Evolutionary conservation across 2,329 filamentous ascomycete species (phyloP).

Genomic region (Ascochyta koolunga): DNA sequence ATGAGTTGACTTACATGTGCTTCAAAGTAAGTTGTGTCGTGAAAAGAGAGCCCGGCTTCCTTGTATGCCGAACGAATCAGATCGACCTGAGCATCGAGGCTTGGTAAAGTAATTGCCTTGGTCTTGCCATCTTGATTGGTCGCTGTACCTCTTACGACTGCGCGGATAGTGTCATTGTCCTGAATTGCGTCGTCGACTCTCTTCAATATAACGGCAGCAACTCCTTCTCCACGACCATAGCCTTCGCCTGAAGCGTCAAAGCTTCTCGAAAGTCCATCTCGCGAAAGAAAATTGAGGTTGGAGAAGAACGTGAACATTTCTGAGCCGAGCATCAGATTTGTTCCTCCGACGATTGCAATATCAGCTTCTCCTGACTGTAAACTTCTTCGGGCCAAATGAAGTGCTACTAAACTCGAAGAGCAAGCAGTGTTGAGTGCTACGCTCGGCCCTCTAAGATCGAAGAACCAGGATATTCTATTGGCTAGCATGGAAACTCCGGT

Average conservation of each 20-base stretch:
- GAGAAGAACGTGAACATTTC: conserved; percentile 1
- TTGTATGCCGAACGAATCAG: conserved; percentile 4
- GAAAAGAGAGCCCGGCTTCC: conserved; percentile 39
- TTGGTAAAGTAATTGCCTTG: conserved; percentile 22
- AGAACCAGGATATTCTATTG: conserved; percentile 21
- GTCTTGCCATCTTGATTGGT: conserved; percentile 20
- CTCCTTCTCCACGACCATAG: conserved; percentile 39
- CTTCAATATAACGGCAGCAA: conserved; percentile 34
- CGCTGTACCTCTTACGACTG: conserved; percentile 32
- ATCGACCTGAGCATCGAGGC: conserved; percentile 51
- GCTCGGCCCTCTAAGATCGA: conserved; percentile 25
- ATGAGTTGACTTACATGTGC: conserved; percentile 61
- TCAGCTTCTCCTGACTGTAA: conserved; percentile 29
- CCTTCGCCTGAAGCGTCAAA: conserved; percentile 38
- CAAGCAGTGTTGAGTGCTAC: conserved; percentile 32
- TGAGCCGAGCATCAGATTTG: conserved; percentile 41
- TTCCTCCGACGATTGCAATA: conserved; percentile 47
- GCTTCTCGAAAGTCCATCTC: conserved; percentile 31
- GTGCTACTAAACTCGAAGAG: conserved; percentile 20
- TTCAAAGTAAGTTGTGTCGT: conserved; percentile 37
- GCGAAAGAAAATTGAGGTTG: not conserved
- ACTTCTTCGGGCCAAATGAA: conserved; percentile 30
- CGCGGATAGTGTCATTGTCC: conserved; percentile 35
- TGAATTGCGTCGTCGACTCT: conserved; percentile 26
- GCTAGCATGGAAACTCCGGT: conserved; percentile 1